Evolutionary conservation across 495 filamentous ascomycete genomes (phyloP), one percentile per base, ranked within the genome.

Genomic region (Bombardia bombarda): DNA sequence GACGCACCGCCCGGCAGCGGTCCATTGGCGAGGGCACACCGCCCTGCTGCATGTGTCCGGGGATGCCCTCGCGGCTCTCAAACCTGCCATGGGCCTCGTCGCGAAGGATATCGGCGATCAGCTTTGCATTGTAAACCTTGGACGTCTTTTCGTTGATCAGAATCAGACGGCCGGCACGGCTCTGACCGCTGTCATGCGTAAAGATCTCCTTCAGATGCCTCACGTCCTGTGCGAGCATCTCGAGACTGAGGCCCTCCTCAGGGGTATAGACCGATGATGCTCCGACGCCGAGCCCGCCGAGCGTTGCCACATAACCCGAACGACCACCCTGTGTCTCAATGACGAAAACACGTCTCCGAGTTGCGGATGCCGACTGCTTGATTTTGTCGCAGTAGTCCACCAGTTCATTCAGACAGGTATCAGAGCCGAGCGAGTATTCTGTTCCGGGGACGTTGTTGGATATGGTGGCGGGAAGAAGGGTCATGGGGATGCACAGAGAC

Each of bases 381-480:
- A 97, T 95, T 32, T 85, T 86, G 68, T 99, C 93, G 59, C 93
- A 99, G 68, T 96, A 99, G 24, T 83, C 74, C 46, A 95, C 86
- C 14, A 99, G 72, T n/a, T 93, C 87, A 62, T 99, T 99, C 31
- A 97, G 71, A 58, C 93, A 99, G 10, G 93, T 99, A 60, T 99
- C 93, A 38, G 86, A 93, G 14, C 93, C 93, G 34, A 99, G 75
- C 0, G 88, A 95, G 67, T 95, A 99, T 64, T 99, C 93, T 12
- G 89, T 95, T 7, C 93, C 93, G 0, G 92, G 93, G 7, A 99
- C 93, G 63, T 99, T 99, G 72, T 97, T 97, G 52, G 84, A 90
- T 58, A 99, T 89, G 20, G 93, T 99, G n/a, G 93, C 93, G 14
- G 93, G 93, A 12, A 97, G 72, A 19, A 95, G 73, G 18, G 82